Percentiles rank a stretch among this genome's conserved stretches.
Conservation (phyloP, 2,329 filamentous ascomycete genomes). For the Pyricularia grisea region DNA sequence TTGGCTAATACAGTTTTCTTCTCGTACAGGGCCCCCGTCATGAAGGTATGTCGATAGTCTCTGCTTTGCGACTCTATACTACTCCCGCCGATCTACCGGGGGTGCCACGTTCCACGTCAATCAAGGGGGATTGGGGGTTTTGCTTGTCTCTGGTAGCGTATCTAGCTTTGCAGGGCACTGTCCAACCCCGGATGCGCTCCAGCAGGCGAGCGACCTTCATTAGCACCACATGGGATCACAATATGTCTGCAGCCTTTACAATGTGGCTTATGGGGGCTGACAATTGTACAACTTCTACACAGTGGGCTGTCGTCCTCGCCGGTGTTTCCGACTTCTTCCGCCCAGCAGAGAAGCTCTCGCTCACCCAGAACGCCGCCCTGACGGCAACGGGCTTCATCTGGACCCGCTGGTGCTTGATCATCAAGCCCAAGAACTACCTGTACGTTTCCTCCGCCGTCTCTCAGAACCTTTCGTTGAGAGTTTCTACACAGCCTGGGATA, state of each 20-base stretch:
- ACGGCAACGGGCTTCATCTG: slow-evolving; percentile 91
- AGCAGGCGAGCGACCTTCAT: too few relatives aligned
- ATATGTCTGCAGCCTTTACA: neutral
- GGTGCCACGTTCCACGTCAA: neutral
- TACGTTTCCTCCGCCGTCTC: slow-evolving; percentile 30
- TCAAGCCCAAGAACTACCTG: slow-evolving; percentile 88
- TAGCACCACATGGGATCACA: neutral
- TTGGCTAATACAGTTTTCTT: neutral
- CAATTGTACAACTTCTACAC: slow-evolving; percentile 29
- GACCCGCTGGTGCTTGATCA: slow-evolving; percentile 98
- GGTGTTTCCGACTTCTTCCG: slow-evolving; percentile 87
- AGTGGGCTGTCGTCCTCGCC: slow-evolving; percentile 88
- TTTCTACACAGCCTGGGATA: neutral
- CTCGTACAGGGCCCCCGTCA: slow-evolving; percentile 2
- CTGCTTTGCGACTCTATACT: neutral
- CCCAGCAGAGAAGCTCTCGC: slow-evolving; percentile 83
- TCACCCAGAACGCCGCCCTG: slow-evolving; percentile 85
- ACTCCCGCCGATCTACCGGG: neutral
- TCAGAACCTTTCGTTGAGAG: neutral
- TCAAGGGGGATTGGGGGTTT: neutral
- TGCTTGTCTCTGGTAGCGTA: neutral
- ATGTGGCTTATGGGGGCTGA: neutral
- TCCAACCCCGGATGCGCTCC: neutral
- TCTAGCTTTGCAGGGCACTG: neutral
- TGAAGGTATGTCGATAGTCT: slow-evolving; percentile 4